Base-by-base conservation (phyloP, 2,329 filamentous ascomycete genomes). In the Colletotrichum phormii region DNA sequence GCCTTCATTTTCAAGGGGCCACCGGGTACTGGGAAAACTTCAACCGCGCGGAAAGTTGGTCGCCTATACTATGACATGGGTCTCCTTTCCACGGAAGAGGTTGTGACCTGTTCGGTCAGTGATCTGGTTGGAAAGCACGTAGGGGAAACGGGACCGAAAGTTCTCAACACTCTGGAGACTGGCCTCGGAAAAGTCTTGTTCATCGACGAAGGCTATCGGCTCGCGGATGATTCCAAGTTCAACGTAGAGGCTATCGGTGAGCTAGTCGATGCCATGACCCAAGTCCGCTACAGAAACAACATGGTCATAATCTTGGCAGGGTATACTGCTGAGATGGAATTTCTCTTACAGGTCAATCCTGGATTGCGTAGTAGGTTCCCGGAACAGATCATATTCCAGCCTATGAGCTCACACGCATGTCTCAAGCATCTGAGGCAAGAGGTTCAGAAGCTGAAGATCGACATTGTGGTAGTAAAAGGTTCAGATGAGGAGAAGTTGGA, bases 1-100 rank as follows among this genome's bases (percentile, higher is more conserved):
- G 88, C 86, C 58, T 90, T 90, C 75, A 75, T 91, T 0, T 91
- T 91, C 80, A 84, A 86, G 31, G 89, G 89, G 0, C 88, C 88
- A 9, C 88, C 88, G 68, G 88, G 87, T 0, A 91, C 89, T 0
- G 89, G 89, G 0, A 92, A 92, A 74, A 91, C 89, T 0, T 88
- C 86, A 0, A 90, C 73, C 0, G 90, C 90, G 0, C 79, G 85
- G 24, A 88, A 88, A 64, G 88, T 91, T 81, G 89, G 89, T 0
- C 84, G 90, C 67, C 79, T 91, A 0, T 91, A 84, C 77, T 91
- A 89, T 72, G 85, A 90, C 69, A 85, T 91, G 81, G 88, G 89
- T 0, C 82, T 91, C n/a, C 79, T 91, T 0, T 78, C 86, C 0
- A 81, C 83, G 0, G 82, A 82, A 0, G 87, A 90, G 67, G 87